Conservation (phyloP, 2,329 filamentous ascomycete species). For the Didymosphaeria variabile region DNA sequence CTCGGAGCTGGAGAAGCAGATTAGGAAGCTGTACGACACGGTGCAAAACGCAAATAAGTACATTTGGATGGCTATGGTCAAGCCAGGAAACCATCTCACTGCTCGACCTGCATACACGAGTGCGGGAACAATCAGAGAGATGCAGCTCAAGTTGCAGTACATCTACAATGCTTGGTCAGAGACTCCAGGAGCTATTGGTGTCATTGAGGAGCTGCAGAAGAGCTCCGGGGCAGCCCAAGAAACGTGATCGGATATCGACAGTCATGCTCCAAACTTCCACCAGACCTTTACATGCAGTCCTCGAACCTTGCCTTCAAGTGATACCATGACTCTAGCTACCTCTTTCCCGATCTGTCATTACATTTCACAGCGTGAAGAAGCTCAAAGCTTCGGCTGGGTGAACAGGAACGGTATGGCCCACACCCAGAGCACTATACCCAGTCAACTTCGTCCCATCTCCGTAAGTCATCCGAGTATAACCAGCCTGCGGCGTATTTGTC, state of each 20-base stretch:
- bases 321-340: no score
- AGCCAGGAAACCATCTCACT: neutral
- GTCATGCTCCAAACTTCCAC: no score
- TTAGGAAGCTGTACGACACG: neutral
- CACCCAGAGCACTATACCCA: conserved; percentile 11
- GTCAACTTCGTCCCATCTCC: conserved; percentile 7
- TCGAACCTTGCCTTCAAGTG: no score
- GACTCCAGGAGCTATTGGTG: neutral
- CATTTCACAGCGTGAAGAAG: neutral
- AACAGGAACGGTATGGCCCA: conserved; percentile 10
- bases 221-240: no score
- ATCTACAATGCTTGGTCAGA: neutral
- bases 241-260: no score
- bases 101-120: neutral
- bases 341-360: no score
- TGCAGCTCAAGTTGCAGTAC: neutral
- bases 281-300: no score
- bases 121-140: neutral
- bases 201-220: neutral
- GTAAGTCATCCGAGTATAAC: conserved; percentile 11
- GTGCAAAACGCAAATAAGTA: neutral
- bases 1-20: neutral
- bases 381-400: neutral
- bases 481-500: conserved; percentile 3
- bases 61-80: neutral